Evolutionary conservation across 1,139 yeast species (phyloP).

Genomic region (Diutina rugosa): DNA sequence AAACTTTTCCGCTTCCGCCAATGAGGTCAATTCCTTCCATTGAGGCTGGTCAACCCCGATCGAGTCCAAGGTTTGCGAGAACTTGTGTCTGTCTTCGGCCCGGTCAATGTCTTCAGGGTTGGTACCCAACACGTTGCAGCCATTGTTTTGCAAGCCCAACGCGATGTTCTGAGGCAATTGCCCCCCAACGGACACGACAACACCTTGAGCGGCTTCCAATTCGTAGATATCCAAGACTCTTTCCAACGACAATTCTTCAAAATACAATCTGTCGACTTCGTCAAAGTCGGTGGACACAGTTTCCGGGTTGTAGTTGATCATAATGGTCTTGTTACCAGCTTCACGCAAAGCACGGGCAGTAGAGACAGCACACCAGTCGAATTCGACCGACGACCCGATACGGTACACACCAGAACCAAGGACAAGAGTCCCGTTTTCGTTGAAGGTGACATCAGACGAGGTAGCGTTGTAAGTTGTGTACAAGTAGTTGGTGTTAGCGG

Average conservation of each 20-base stretch:
- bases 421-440: conserved; percentile 88
- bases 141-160: conserved; percentile 63
- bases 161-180: conserved; percentile 98
- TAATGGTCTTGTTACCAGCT: conserved; percentile 78
- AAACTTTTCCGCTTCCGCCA: conserved; percentile 74
- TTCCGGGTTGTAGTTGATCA: conserved; percentile 97
- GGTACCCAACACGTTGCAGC: conserved; percentile 87
- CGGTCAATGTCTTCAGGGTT: conserved; percentile 90
- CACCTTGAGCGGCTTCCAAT: conserved; percentile 79
- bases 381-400: conserved; percentile 96
- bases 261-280: conserved; percentile 93
- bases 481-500: conserved; percentile 89
- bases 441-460: conserved; percentile 68
- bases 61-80: conserved; percentile 85
- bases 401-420: conserved; percentile 97
- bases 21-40: conserved; percentile 89
- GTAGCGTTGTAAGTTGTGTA: conserved; percentile 95
- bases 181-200: conserved; percentile 95
- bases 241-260: conserved; percentile 89
- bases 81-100: conserved; percentile 98
- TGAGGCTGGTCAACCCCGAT: conserved; percentile 89
- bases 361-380: conserved; percentile 98
- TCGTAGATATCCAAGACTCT: conserved; percentile 97
- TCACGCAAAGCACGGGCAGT: conserved; percentile 91
- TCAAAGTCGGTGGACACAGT: conserved; percentile 97